phyloP scores from a whole-genome alignment of 805 yeast genomes.

The Naumovozyma castellii region DNA sequence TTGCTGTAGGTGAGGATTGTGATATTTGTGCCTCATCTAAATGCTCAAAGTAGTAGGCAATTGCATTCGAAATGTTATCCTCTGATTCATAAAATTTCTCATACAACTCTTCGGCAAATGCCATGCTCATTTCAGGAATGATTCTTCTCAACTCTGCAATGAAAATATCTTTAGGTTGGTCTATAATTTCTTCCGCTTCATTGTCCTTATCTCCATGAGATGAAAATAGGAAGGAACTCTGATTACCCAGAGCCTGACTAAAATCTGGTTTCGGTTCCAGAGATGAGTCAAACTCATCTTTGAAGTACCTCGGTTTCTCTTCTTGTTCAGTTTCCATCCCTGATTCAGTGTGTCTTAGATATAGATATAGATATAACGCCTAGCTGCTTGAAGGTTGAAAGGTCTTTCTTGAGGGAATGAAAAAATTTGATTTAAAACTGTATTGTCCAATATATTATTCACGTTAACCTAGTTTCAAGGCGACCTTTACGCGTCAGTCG shows the following conservation, averaged over 20 bases:
- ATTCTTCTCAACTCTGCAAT: constrained; percentile 29
- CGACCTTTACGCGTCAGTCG: too few species aligned
- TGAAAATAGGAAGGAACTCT: constrained; percentile 17
- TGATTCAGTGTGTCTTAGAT: not conserved
- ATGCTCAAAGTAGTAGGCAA: constrained; percentile 33
- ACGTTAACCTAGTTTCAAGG: too few species aligned
- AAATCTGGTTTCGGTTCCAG: constrained; percentile 7
- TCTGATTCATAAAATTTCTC: constrained; percentile 20
- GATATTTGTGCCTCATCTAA: not conserved
- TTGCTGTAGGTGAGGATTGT: not conserved
- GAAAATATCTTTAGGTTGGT: constrained; percentile 19
- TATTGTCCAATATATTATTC: too few species aligned
- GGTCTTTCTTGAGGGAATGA: too few species aligned
- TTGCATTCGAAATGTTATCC: constrained; percentile 32
- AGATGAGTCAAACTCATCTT: constrained; percentile 24
- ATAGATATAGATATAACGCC: too few species aligned
- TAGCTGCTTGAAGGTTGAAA: too few species aligned
- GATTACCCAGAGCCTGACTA: constrained; percentile 8
- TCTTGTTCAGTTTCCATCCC: not conserved
- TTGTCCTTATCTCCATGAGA: not conserved
- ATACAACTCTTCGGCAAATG: constrained; percentile 17
- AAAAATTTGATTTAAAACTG: too few species aligned
- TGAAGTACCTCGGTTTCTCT: constrained; percentile 21
- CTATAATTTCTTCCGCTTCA: not conserved
- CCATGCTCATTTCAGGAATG: constrained; percentile 27